A percentile compares a stretch with the other conserved stretches of the same genome.
phyloP scores from a whole-genome alignment of 306 rosid species.

The Astragalus membranaceus region DNA sequence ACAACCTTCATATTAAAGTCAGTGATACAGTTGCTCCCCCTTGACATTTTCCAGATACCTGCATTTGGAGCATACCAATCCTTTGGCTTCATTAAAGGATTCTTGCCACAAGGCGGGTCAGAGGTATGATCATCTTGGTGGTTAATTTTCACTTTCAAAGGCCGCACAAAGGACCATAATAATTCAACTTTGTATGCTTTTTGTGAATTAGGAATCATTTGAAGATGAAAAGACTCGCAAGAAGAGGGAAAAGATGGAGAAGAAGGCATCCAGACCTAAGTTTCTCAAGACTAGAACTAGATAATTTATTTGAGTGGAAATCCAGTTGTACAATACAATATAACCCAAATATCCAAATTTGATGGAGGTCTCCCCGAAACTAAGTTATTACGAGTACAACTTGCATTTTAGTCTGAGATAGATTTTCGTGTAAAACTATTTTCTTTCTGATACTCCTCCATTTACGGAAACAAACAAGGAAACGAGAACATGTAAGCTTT shows the following conservation, averaged over 20 bases:
- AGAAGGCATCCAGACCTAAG: conserved; percentile 76
- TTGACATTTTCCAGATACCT: conserved; percentile 56
- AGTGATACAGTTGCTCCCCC: conserved; percentile 1
- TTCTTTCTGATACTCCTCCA: neutral
- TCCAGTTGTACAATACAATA: neutral
- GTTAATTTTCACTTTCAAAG: neutral
- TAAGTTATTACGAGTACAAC: neutral
- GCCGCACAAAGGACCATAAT: neutral
- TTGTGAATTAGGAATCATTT: conserved; percentile 42
- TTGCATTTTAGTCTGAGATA: neutral
- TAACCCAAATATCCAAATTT: conserved; percentile 1
- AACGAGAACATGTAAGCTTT: neutral
- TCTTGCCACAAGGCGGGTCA: conserved; percentile 59
- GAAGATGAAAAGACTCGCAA: conserved; percentile 93
- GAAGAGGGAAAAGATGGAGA: conserved; percentile 96
- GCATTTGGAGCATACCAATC: conserved; percentile 81
- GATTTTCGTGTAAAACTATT: conserved; percentile 5
- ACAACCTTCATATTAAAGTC: neutral
- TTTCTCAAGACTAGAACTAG: conserved; percentile 66
- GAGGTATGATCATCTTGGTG: conserved; percentile 39
- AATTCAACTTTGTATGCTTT: conserved; percentile 5
- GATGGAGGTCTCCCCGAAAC: neutral
- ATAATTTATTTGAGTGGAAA: conserved; percentile 26
- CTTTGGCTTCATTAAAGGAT: conserved; percentile 66
- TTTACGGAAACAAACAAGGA: neutral